Percentiles rank a stretch among this genome's conserved stretches.
phyloP scores from a whole-genome alignment of 2,329 filamentous ascomycete genomes.

The Diaporthe australafricana region DNA sequence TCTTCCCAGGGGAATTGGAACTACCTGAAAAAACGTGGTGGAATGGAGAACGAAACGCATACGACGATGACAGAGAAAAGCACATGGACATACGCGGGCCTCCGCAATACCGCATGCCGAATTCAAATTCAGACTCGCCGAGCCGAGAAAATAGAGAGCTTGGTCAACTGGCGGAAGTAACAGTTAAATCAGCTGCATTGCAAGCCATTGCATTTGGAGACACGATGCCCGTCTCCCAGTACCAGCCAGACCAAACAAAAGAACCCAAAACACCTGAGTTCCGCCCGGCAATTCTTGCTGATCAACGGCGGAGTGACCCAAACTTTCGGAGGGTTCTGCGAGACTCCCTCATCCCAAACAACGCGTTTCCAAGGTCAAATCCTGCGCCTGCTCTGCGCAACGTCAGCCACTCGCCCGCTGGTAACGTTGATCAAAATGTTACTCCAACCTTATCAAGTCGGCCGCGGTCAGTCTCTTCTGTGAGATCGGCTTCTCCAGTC shows the following conservation, averaged over 20 bases:
- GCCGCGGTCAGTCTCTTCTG: neutral
- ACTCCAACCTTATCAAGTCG: neutral
- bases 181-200: neutral
- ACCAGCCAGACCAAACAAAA: neutral
- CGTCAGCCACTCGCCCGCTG: neutral
- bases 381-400: neutral
- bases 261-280: neutral
- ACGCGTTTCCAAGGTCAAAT: neutral
- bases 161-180: neutral
- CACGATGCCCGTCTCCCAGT: neutral
- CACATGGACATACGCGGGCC: neutral
- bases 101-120: neutral
- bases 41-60: constrained; percentile 1
- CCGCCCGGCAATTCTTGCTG: neutral
- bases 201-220: neutral
- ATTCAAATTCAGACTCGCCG: neutral
- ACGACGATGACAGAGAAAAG: constrained; percentile 14
- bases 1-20: constrained; percentile 30
- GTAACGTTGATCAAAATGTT: neutral
- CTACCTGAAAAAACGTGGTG: constrained; percentile 14
- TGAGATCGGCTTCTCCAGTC: neutral
- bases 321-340: neutral
- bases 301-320: neutral
- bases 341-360: neutral
- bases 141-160: neutral